These are phyloP conservation scores for Cornus florida DNA, from an alignment of 148 eudicot genomes.

Conservation along the genomic window DNA sequence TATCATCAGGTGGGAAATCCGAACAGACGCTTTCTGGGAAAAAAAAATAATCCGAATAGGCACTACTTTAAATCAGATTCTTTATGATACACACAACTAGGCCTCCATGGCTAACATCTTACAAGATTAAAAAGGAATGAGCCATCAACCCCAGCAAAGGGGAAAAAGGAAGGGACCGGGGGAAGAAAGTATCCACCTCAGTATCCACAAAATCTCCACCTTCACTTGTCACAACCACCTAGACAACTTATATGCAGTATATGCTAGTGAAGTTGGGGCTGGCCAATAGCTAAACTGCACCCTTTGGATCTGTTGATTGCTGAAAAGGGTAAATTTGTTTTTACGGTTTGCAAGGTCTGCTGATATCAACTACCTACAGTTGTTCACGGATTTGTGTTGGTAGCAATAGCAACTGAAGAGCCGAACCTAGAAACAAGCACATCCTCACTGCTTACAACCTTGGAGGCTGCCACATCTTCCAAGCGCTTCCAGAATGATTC, in stretches of 20 bases:
- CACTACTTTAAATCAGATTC: not conserved
- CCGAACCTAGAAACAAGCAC: constrained; percentile 29
- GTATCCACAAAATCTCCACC: constrained; percentile 11
- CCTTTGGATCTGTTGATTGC: not conserved
- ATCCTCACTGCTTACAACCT: constrained; percentile 15
- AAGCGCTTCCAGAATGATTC: constrained; percentile 25
- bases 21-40: not conserved
- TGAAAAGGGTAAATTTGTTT: too few species aligned
- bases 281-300: not conserved
- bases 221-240: not conserved
- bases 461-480: constrained; percentile 28
- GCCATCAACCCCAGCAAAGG: not conserved
- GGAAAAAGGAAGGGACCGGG: not conserved
- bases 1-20: not conserved
- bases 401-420: constrained; percentile 20
- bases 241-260: not conserved
- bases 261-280: not conserved
- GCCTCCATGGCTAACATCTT: not conserved
- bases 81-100: not conserved
- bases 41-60: too few species aligned
- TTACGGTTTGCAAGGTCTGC: not conserved
- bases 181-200: not conserved
- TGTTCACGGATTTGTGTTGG: constrained; percentile 9
- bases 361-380: not conserved
- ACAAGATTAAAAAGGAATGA: not conserved